Base-by-base conservation (phyloP, 1,284 basidiomycete species). In the Volvariella volvacea region DNA sequence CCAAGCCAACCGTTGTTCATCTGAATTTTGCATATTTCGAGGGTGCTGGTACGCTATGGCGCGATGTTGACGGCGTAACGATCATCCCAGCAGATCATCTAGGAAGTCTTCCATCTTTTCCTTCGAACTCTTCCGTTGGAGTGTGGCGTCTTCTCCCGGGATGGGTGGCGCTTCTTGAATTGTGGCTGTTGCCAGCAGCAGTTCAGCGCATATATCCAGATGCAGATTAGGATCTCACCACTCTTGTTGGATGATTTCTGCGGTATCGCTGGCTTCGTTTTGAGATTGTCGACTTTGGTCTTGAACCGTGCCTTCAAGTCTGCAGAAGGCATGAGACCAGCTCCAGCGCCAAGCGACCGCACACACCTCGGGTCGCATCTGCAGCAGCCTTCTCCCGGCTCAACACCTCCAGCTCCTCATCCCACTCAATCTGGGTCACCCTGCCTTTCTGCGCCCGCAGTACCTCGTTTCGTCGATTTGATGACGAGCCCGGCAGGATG, bases 21-120 rank as follows among this genome's bases (percentile, higher is more conserved):
- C n/a, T n/a, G n/a, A n/a, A n/a, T n/a, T n/a, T n/a, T n/a, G n/a
- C n/a, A n/a, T n/a, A n/a, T n/a, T n/a, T n/a, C n/a, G n/a, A n/a
- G n/a, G n/a, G n/a, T n/a, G n/a, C n/a, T n/a, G n/a, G n/a, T n/a
- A n/a, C n/a, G n/a, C n/a, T n/a, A n/a, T n/a, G n/a, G n/a, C n/a
- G n/a, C n/a, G n/a, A n/a, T n/a, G n/a, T n/a, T n/a, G n/a, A n/a
- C n/a, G n/a, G n/a, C n/a, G n/a, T n/a, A n/a, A n/a, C 12, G 25
- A 12, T 68, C 59, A 80, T 14, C 59, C 56, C 9, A 87, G 57
- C 2, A 88, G 56, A 43, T 86, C 83, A 48, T 88, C 85, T 28
- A 88, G 60, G 52, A 85, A 88, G 36, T 79, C 79, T 60, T 88
- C 75, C 82, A 88, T 82, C 38, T 79, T 70, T 30, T 64, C 65